Base-by-base conservation (phyloP, 192 early-diverging fungal species). In the Coemansia sp. region DNA sequence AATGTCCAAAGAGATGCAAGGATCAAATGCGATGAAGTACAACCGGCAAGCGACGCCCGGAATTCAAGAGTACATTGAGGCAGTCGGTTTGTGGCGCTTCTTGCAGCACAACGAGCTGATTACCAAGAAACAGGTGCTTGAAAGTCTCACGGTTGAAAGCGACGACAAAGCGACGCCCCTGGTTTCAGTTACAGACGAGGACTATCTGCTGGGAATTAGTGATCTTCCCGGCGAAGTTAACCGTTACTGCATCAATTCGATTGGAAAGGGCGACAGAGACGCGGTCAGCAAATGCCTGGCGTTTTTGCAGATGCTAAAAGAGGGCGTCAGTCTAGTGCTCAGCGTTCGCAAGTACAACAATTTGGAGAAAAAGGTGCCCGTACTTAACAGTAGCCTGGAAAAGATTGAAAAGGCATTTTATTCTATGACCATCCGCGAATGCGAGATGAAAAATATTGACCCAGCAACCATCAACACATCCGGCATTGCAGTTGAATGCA, bases 181-280 rank as follows among this genome's bases (percentile, higher is more conserved):
- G 46, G 56, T 72, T 0, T 6, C 50, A n/a, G 65, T 79, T 3
- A 59, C 76, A 1, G 70, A 84, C 12, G 64, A 59, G 23, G 83
- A 85, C 48, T 87, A 85, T 66, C 34, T 87, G 7, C 48, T 87
- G 49, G 86, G 86, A 0, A 59, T 87, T 10, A 74, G 83, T 28
- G 86, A 87, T 67, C 61, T 87, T 37, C 78, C 83, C 1, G 86
- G 86, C 9, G 86, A 87, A 53, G 68, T 87, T 25, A 87, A 85
- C 60, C 72, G 86, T 38, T 82, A 78, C 21, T 75, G 73, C 67
- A 87, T 87, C 53, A 87, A 85, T 48, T 59, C 77, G 2, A 69
- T 87, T 38, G 81, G 72, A 1, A 81, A 76, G 59, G 74, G 80
- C 26, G 74, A 85, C 20, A 57, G 54, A 2, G 65, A 77, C 11